Evolutionary conservation across 495 filamentous ascomycete species (phyloP), one percentile per base, ranked within the genome.

Genomic region (Aspergillus bridgeri): DNA sequence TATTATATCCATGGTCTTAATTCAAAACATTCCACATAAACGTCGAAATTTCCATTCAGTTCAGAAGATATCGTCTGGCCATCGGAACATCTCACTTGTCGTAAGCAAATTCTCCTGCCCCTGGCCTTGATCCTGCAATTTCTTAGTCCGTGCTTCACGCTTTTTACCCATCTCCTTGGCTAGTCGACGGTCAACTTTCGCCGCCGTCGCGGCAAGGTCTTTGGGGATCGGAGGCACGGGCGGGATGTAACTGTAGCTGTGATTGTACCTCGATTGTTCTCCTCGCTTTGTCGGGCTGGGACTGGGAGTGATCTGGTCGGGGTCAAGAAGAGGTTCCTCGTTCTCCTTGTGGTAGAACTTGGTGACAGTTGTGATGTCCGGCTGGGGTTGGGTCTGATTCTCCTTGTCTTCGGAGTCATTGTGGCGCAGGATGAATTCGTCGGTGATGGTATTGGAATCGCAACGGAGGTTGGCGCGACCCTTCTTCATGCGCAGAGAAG

Each of bases 41-140:
- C 11, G 27, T 9, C 27, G 5, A 29, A 7, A 29, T 29, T 29
- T 9, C 6, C 6, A 6, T 29, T 7, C 27, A 29, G 6, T 7
- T 72, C 57, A 81, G 52, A 81, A 81, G 13, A 80, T 70, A 61
- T 80, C 78, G 43, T 78, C 75, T 0, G 71, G 72, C 79, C 79
- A 82, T 18, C 69, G 63, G 38, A 72, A 81, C 6, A 45, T 21
- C 25, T 50, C 56, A 6, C 5, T 9, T 13, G 33, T 38, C 7
- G 33, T 2, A 15, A 15, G 7, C 11, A 15, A 4, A 11, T 38
- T 38, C 13, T 46, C 25, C 23, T 21, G 23, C 4, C 33, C 45
- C 33, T 29, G 25, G 4, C 42, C 24, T 11, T 51, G 20, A 27
- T 49, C 49, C 20, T 48, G 53, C 25, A 51, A 48, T 50, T 29